These are phyloP conservation scores for Heterococcus sp. DNA, from an alignment of 108 stramenopile species.

Conservation along the genomic window DNA sequence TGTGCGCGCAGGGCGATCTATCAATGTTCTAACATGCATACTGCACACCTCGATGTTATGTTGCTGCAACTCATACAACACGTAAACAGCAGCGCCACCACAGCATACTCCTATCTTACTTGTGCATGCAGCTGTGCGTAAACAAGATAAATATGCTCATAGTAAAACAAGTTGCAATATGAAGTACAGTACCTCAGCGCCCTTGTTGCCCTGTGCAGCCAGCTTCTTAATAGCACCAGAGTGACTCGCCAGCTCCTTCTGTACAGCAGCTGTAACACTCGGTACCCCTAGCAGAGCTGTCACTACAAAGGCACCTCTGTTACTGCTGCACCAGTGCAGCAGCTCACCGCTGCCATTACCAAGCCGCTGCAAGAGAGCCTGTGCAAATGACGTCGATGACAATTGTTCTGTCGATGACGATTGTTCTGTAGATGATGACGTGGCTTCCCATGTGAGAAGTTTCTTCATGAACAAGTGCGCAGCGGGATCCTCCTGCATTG, in stretches of 20 bases:
- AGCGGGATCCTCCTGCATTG: constrained; percentile 10
- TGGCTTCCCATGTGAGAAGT: constrained; percentile 24
- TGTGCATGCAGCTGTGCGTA: no score
- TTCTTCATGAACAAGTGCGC: constrained; percentile 46
- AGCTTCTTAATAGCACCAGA: neutral
- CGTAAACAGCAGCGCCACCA: no score
- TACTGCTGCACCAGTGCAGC: constrained; percentile 1
- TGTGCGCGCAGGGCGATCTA: no score
- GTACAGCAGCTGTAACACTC: constrained; percentile 10
- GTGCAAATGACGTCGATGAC: constrained; percentile 10
- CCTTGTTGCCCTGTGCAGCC: neutral
- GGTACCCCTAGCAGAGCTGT: constrained; percentile 26
- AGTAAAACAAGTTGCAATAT: no score
- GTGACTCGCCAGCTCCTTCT: constrained; percentile 18
- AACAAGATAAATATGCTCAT: no score
- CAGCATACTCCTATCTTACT: no score
- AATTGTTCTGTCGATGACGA: neutral
- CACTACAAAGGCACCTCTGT: constrained; percentile 36
- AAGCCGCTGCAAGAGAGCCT: constrained; percentile 16
- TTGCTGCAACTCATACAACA: no score
- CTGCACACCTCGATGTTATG: no score
- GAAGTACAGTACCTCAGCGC: neutral
- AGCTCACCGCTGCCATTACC: neutral
- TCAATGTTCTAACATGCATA: no score
- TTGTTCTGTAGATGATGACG: neutral